These are phyloP conservation scores for Escovopsis sp. DNA, from an alignment of 2,329 filamentous ascomycete species.

Conservation along the genomic window DNA sequence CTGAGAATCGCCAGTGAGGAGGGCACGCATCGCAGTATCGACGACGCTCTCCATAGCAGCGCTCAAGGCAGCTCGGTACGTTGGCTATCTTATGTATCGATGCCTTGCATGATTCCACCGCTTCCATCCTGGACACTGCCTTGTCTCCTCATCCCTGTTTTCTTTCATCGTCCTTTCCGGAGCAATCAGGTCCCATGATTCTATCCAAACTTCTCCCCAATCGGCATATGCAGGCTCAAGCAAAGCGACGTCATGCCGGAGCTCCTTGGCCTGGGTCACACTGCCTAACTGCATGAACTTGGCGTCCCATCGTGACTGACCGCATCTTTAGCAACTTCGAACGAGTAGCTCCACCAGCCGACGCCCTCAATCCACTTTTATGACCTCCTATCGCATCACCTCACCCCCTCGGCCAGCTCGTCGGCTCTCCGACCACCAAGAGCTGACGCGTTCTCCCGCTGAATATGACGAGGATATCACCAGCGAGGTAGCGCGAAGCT, in stretches of 20 bases:
- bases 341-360: constrained; percentile 31
- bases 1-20: constrained; percentile 44
- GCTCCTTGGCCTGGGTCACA: too few relatives aligned
- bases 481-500: constrained; percentile 25
- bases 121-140: not conserved
- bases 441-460: constrained; percentile 19
- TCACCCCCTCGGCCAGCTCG: constrained; percentile 37
- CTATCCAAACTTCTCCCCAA: not conserved
- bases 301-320: constrained; percentile 1
- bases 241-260: not conserved
- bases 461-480: constrained; percentile 31
- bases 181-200: not conserved
- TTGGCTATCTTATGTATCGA: constrained; percentile 24
- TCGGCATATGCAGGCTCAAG: not conserved
- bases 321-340: constrained; percentile 27
- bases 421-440: constrained; percentile 43
- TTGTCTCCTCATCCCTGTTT: not conserved
- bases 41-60: constrained; percentile 19
- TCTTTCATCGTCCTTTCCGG: not conserved
- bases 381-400: constrained; percentile 31
- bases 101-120: too few relatives aligned
- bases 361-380: constrained; percentile 37
- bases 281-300: too few relatives aligned
- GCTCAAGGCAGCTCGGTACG: constrained; percentile 19
- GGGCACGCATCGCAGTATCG: constrained; percentile 21